Conservation (phyloP, 2,329 filamentous ascomycete genomes). For the Ophiostoma novo-ulmi region DNA sequence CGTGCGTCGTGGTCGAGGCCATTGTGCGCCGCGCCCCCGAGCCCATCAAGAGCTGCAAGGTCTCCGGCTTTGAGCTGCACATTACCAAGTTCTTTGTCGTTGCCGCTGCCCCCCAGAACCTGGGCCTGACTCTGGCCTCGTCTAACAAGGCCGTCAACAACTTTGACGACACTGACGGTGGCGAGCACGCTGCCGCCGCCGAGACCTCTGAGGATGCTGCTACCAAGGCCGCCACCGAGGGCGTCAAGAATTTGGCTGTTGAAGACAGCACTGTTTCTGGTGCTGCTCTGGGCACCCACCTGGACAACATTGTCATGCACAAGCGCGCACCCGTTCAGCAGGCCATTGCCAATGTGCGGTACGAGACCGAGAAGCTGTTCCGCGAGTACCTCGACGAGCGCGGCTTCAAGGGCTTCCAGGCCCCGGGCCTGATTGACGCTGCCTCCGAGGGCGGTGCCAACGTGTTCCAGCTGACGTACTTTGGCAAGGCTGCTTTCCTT, state of each 20-base stretch:
- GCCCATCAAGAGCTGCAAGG: constrained; percentile 79
- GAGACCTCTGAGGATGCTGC: constrained; percentile 40
- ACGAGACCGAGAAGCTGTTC: constrained; percentile 40
- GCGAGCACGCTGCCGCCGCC: constrained; percentile 15
- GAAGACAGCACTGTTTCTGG: constrained; percentile 49
- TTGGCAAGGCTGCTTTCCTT: constrained; percentile 73
- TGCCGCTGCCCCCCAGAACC: constrained; percentile 54
- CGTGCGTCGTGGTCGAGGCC: constrained; percentile 76
- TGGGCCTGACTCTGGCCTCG: constrained; percentile 54
- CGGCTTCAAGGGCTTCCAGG: constrained; percentile 78
- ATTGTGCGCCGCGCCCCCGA: constrained; percentile 75
- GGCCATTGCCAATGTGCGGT: constrained; percentile 59
- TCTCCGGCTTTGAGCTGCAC: constrained; percentile 79
- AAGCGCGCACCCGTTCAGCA: constrained; percentile 87
- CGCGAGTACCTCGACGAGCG: constrained; percentile 63
- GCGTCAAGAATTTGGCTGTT: constrained; percentile 31
- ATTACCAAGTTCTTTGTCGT: constrained; percentile 79
- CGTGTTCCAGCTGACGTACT: constrained; percentile 87
- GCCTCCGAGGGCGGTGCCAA: constrained; percentile 90
- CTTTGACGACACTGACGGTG: constrained; percentile 51
- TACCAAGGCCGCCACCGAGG: constrained; percentile 37
- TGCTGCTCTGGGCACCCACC: constrained; percentile 75
- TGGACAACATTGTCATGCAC: constrained; percentile 90
- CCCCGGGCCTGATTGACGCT: constrained; percentile 81
- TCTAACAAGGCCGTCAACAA: constrained; percentile 53